Base-by-base conservation (phyloP, 176 grass and related monocot species). In the Oryza meridionalis region DNA sequence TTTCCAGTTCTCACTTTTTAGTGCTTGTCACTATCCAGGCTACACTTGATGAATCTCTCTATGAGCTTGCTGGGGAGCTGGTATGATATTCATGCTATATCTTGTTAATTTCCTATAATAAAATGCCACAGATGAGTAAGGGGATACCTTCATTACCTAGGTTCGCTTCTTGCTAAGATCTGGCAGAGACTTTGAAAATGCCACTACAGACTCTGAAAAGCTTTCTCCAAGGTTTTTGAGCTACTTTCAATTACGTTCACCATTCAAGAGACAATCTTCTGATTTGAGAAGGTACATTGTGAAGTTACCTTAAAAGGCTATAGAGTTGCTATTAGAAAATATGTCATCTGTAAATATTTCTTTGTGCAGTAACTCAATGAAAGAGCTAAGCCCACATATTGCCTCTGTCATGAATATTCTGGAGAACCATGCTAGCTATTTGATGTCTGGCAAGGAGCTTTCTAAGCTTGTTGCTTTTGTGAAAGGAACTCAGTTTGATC, bases 361-460 rank as follows among this genome's bases (percentile, higher is more conserved):
- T 88, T 82, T 72, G 53, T 21, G 65, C 88, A 93, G 96, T 70
- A 89, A 88, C 61, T 86, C 90, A 27, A 82, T 86, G 64, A 98
- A 98, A 91, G 96, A 98, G 81, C 91, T 98, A 65, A 98, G 93
- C 76, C 96, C 93, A 71, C 96, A 98, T 76, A 92, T 98, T 87
- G 85, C 89, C 47, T 98, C 96, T 90, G 96, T 98, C 49, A 98
- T 95, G 89, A 98, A 93, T 70, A 98, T 98, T 90, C 82, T 98
- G 75, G 96, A 95, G 87, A 90, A 83, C 65, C 96, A 98, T 93
- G 96, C 93, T 82, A 93, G 91, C 87, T 91, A 95, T 79, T 86
- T 98, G 75, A 98, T 98, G 93, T 98, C 96, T 87, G 96, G 91
- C 81, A 98, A 95, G 87, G 96, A 95, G 90, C 96, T 98, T 85